Conservation (phyloP, 371 early-diverging fungal species). For the Actinomucor elegans region DNA sequence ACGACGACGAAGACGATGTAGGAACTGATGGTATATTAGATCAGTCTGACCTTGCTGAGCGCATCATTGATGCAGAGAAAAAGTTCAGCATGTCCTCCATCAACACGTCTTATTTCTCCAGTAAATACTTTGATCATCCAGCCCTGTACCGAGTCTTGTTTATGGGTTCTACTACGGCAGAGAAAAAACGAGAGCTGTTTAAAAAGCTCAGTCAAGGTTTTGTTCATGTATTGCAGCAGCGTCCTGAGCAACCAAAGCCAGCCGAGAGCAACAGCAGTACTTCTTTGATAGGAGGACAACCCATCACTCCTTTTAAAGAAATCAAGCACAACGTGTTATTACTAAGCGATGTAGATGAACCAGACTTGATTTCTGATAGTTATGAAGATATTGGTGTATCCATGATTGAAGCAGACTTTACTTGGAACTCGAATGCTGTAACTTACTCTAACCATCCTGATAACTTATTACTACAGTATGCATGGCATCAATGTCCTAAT, state of each 20-base stretch:
- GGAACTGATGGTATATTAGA: conserved; percentile 8
- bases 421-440: conserved; percentile 27
- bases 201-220: conserved; percentile 38
- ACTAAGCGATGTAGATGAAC: conserved; percentile 16
- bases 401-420: conserved; percentile 51
- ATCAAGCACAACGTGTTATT: conserved; percentile 33
- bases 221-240: conserved; percentile 16
- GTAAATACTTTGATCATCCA: conserved; percentile 26
- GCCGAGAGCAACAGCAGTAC: not conserved
- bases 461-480: conserved; percentile 24
- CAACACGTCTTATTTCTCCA: conserved; percentile 6
- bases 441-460: conserved; percentile 12
- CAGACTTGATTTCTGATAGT: conserved; percentile 19
- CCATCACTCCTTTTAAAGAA: conserved; percentile 28
- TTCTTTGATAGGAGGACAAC: not conserved
- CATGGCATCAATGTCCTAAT: conserved; percentile 30
- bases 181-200: conserved; percentile 32
- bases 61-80: conserved; percentile 14
- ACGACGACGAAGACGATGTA: too few relatives aligned
- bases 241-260: not conserved
- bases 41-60: conserved; percentile 17
- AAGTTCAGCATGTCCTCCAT: conserved; percentile 22
- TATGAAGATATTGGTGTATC: conserved; percentile 47
- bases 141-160: conserved; percentile 36
- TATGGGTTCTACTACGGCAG: conserved; percentile 35